A percentile compares a stretch with the other conserved stretches of the same genome.
phyloP scores from a whole-genome alignment of 768 basidiomycete species.

The Hebeloma cylindrosporum region DNA sequence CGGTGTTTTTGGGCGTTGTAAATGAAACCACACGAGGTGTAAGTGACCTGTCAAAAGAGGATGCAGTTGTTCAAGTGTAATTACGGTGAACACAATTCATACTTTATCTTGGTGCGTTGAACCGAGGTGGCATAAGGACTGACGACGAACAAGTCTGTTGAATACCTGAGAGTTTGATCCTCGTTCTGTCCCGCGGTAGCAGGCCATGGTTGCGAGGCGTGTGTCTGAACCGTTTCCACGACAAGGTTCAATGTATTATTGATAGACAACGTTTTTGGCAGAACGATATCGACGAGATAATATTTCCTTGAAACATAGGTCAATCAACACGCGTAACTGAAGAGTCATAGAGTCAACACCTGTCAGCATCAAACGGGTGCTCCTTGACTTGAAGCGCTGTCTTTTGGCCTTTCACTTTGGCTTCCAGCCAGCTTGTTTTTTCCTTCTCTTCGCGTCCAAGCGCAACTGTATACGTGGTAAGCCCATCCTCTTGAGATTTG shows the following conservation, averaged over 20 bases:
- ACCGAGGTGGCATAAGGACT: conserved; percentile 81
- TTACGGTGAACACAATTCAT: conserved; percentile 26
- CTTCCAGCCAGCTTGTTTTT: conserved; percentile 77
- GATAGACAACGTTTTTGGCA: conserved; percentile 58
- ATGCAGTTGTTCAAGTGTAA: background rate
- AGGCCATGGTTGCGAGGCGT: conserved; percentile 78
- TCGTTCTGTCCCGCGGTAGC: conserved; percentile 70
- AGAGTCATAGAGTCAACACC: conserved; percentile 46
- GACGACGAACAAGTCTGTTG: conserved; percentile 73
- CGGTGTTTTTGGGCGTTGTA: conserved; percentile 62
- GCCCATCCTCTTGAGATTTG: conserved; percentile 62
- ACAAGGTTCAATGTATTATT: conserved; percentile 74
- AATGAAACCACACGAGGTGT: conserved; percentile 70
- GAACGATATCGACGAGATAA: conserved; percentile 58
- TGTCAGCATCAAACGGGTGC: conserved; percentile 45
- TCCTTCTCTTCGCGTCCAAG: conserved; percentile 61
- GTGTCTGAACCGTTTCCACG: conserved; percentile 75
- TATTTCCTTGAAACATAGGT: conserved; percentile 33
- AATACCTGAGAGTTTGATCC: conserved; percentile 77
- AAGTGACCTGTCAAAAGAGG: conserved; percentile 52
- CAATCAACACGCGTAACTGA: background rate
- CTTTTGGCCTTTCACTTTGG: conserved; percentile 71
- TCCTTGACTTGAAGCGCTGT: conserved; percentile 51
- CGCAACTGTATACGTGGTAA: conserved; percentile 66
- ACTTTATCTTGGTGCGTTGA: conserved; percentile 89